Evolutionary conservation across 2,329 filamentous ascomycete genomes (phyloP), one percentile per base, ranked within the genome.

Genomic region (Curvularia sp.): DNA sequence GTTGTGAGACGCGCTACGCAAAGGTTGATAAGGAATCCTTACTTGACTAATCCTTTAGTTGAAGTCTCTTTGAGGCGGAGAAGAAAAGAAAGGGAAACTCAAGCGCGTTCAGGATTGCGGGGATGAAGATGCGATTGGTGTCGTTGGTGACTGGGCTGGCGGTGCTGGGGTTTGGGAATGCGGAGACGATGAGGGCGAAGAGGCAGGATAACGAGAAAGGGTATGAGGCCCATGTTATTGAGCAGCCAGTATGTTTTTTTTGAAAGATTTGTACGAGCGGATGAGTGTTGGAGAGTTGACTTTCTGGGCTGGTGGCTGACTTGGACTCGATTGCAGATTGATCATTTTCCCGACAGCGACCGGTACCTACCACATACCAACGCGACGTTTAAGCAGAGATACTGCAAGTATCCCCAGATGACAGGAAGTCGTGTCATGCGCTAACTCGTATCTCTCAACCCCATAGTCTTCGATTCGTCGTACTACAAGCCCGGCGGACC

Each of bases 401-500:
- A 84, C 67, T 85, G 53, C 44, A 28, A 47, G 53, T 47, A n/a
- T 10, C 15, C 31, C 2, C 4, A 13, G 1, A 30, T 4, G 18
- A 30, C 30, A 2, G 13, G n/a, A 10, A 24, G 9, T 18, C 7
- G n/a, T 6, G 9, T 6, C 2, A 24, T 22, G 5, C 8, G 22
- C 54, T 56, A 20, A 56, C n/a, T 2, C 1, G 31, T 33, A 13
- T 30, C 1, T 15, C 4, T 6, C 18, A 18, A 5, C 1, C 6
- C 12, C 2, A 7, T 2, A 47, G 55, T 82, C 66, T 82, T 85
- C 46, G 83, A 84, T 61, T 75, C 78, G 5, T 79, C 79, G 0
- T 84, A 85, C 69, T 86, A 85, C 66, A 79, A 82, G 61, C 77
- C 83, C 12, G 84, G 84, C 18, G 83, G 83, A 0, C 84, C 82